A percentile compares a stretch with the other conserved stretches of the same genome.
phyloP scores from a whole-genome alignment of 176 grass and related monocot genomes.

The Zea mays region DNA sequence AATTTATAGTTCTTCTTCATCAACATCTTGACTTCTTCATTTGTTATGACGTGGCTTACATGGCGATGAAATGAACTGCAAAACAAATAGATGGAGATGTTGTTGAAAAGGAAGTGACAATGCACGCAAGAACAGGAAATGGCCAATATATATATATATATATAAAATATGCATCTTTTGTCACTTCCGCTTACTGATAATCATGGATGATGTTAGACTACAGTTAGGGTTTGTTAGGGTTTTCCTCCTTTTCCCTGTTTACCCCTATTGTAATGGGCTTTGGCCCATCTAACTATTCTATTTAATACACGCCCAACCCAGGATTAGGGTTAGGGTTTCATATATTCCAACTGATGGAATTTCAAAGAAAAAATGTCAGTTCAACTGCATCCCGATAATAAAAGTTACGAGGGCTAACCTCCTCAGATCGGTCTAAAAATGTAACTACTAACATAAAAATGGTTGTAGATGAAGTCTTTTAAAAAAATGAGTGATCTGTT shows the following conservation, averaged over 20 bases:
- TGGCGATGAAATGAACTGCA: constrained; percentile 64
- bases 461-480: background rate
- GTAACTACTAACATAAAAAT: background rate
- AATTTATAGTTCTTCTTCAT: constrained; percentile 49
- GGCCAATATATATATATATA: background rate
- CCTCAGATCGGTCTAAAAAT: background rate
- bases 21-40: constrained; percentile 53
- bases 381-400: background rate
- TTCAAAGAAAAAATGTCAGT: background rate
- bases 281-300: too few species aligned
- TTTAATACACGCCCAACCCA: too few species aligned
- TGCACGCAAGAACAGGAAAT: background rate
- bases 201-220: background rate
- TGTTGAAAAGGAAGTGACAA: background rate
- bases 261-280: too few species aligned
- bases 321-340: too few species aligned
- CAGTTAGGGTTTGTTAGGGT: too few species aligned
- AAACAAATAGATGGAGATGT: background rate
- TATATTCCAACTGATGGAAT: background rate
- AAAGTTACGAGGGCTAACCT: background rate
- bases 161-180: background rate
- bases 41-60: constrained; percentile 42
- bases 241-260: too few species aligned
- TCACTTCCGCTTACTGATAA: constrained; percentile 1
- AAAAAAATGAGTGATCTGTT: background rate